Evolutionary conservation across 2,329 filamentous ascomycete species (phyloP), one percentile per base, ranked within the genome.

Genomic region (Cryoendolithus antarcticus): DNA sequence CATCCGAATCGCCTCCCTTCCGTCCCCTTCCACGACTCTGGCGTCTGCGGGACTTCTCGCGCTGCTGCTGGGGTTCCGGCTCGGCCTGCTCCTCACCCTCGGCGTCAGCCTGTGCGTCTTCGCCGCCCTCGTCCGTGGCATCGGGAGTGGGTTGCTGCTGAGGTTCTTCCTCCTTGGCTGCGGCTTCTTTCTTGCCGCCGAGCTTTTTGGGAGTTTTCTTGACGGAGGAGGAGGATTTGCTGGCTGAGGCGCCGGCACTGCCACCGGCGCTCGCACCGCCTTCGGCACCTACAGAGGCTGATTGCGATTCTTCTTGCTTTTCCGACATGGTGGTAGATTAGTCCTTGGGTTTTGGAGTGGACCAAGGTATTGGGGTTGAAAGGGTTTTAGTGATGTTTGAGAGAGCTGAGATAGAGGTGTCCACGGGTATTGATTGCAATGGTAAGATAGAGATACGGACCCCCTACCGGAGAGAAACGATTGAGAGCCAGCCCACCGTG

Each of bases 201-300:
- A 69, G 55, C 60, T 70, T 70, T 57, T 68, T 65, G 30, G 66
- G 66, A 43, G 64, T 62, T 52, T 63, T 65, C 55, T 65, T 69
- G 50, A 44, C 48, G 35, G 38, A 42, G 19, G 38, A 27, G 7
- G 24, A 27, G 24, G 24, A 27, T 27, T 27, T 27, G 24, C 24
- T 27, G 24, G 24, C 24, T 8, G 24, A 27, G 24, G 24, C 24
- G 24, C 45, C 46, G 27, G 36, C 13, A 30, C 40, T 30, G 9
- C 48, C 48, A 24, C 43, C 34, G 21, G 24, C 46, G 27, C 13
- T 37, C 11, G 41, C 41, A 29, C 35, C 37, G 12, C 40, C 43
- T 24, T 45, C 44, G 19, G 44, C 44, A 33, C 44, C 44, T 13
- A 41, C 44, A 32, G 44, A 43, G 8, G 44, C 44, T 41, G 40